phyloP scores from a whole-genome alignment of 2,329 filamentous ascomycete genomes.

The Fusarium lyarnte region DNA sequence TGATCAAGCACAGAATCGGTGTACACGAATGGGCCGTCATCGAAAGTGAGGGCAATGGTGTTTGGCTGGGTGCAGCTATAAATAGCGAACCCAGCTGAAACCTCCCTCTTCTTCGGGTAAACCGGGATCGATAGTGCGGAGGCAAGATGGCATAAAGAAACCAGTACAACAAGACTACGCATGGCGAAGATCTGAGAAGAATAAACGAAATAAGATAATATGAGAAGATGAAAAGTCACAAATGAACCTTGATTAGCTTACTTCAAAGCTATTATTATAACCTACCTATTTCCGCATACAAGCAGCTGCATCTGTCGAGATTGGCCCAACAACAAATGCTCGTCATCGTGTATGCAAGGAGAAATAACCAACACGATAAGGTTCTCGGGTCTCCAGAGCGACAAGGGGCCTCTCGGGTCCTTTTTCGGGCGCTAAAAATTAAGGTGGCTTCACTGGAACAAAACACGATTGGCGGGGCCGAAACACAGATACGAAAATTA shows the following conservation, averaged over 20 bases:
- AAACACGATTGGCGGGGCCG: neutral
- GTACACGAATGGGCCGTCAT: slow-evolving; percentile 11
- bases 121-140: neutral
- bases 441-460: neutral
- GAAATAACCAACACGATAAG: neutral
- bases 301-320: neutral
- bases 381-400: slow-evolving; percentile 21
- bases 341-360: slow-evolving; percentile 17
- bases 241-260: fast-evolving
- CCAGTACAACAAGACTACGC: neutral
- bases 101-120: neutral
- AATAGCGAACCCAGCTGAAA: neutral
- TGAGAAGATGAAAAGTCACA: fast-evolving
- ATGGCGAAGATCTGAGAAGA: neutral
- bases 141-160: neutral
- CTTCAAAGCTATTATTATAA: neutral
- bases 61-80: slow-evolving; percentile 12
- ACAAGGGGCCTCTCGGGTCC: neutral
- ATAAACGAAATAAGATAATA: no score
- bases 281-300: no score
- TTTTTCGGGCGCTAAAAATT: neutral
- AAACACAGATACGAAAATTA: neutral
- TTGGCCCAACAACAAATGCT: slow-evolving; percentile 13
- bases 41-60: slow-evolving; percentile 20
- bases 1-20: slow-evolving; percentile 21